Evolutionary conservation across 2,329 filamentous ascomycete genomes (phyloP).

Genomic region (Aspergillus hiratsukae): DNA sequence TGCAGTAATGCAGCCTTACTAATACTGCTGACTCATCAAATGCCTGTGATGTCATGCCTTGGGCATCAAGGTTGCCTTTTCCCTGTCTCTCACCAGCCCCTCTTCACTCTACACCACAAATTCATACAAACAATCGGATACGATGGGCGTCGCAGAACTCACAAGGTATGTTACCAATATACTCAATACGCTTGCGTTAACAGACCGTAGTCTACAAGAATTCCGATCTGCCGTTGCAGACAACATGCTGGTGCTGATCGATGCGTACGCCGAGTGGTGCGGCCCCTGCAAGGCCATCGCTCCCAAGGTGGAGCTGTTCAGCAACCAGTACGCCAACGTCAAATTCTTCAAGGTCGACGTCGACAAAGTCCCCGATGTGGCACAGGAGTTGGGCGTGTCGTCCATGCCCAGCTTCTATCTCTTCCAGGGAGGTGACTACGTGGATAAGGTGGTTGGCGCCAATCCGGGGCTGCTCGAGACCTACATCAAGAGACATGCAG

Average conservation of each 20-base stretch:
- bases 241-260: not conserved
- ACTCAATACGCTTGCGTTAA: not conserved
- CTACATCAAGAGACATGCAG: not conserved
- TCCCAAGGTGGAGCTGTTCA: conserved; percentile 65
- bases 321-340: conserved; percentile 27
- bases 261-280: conserved; percentile 55
- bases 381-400: not conserved
- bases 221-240: not conserved
- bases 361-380: not conserved
- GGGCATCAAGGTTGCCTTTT: not conserved
- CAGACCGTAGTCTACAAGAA: not conserved
- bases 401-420: not conserved
- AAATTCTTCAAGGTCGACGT: not conserved
- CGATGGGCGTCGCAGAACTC: not conserved
- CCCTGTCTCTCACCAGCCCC: not conserved
- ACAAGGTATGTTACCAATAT: not conserved
- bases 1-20: not conserved
- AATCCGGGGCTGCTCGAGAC: not conserved
- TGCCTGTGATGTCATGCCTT: not conserved
- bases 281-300: conserved; percentile 88
- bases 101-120: not conserved
- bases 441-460: not conserved
- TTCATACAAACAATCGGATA: not conserved
- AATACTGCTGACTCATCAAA: not conserved
- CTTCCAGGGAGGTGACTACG: not conserved